Evolutionary conservation across 208 protist genomes (phyloP).

Genomic region (Vickermania ingenoplastis): DNA sequence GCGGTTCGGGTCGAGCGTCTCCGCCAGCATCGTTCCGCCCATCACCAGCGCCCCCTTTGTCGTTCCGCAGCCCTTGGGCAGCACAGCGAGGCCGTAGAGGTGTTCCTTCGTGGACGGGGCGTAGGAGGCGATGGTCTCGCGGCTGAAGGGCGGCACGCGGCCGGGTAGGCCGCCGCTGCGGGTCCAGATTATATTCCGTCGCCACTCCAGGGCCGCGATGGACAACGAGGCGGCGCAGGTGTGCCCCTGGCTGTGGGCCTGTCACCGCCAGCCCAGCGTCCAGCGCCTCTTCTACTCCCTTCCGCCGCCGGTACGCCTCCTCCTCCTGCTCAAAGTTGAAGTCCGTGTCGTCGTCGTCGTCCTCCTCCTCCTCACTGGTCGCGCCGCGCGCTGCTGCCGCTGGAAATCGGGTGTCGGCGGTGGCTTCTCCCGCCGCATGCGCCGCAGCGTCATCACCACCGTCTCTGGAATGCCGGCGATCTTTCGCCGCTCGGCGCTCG

Average conservation of each 20-base stretch:
- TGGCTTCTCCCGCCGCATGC: not conserved
- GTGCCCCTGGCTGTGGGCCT: too few relatives aligned
- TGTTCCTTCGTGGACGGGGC: not conserved
- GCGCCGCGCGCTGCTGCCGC: too few relatives aligned
- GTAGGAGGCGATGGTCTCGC: not conserved
- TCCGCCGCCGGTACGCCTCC: too few relatives aligned
- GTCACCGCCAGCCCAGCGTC: too few relatives aligned
- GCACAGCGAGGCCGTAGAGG: not conserved
- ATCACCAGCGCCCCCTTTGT: not conserved
- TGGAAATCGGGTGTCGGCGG: not conserved
- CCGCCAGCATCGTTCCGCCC: not conserved
- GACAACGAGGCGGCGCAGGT: too few relatives aligned
- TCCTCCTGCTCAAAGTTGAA: too few relatives aligned
- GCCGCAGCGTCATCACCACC: not conserved
- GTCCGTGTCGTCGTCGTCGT: too few relatives aligned
- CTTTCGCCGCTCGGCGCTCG: not conserved
- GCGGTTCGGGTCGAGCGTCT: not conserved
- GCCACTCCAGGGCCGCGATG: not conserved
- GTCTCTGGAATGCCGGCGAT: not conserved
- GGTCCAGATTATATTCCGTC: not conserved
- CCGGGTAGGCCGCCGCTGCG: not conserved
- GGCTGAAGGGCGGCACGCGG: not conserved
- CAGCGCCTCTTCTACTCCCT: too few relatives aligned
- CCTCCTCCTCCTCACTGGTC: too few relatives aligned
- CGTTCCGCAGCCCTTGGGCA: not conserved